phyloP scores from a whole-genome alignment of 192 early-diverging fungal genomes.

The Obelidium mucronatum region DNA sequence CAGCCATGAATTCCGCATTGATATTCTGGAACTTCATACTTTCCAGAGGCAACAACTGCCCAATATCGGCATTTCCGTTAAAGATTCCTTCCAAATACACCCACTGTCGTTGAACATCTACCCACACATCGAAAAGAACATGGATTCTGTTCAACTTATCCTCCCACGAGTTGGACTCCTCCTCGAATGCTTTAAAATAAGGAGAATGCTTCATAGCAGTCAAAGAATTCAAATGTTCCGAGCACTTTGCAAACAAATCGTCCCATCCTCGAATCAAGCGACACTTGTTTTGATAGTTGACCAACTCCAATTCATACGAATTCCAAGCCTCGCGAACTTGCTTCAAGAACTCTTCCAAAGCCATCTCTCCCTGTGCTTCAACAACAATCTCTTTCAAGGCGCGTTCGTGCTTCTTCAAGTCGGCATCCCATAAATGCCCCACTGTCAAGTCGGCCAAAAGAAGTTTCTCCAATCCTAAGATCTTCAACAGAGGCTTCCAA shows the following conservation, averaged over 20 bases:
- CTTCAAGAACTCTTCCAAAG: slow-evolving; percentile 96
- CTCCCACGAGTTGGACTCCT: slow-evolving; percentile 94
- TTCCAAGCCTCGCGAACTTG: slow-evolving; percentile 93
- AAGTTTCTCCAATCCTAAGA: slow-evolving; percentile 75
- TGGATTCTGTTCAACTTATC: slow-evolving; percentile 96
- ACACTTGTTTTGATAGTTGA: slow-evolving; percentile 97
- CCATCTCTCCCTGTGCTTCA: slow-evolving; percentile 99
- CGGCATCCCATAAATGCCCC: slow-evolving; percentile 94
- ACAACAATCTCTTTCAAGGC: slow-evolving; percentile 88
- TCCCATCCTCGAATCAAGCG: slow-evolving; percentile 98
- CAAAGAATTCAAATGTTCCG: slow-evolving; percentile 95
- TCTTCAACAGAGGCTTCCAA: slow-evolving; percentile 94
- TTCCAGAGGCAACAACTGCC: slow-evolving; percentile 95
- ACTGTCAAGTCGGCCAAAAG: slow-evolving; percentile 87
- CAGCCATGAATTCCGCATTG: slow-evolving; percentile 96
- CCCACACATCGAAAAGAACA: slow-evolving; percentile 98
- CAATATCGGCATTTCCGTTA: slow-evolving; percentile 95
- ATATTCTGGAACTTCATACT: slow-evolving; percentile 96
- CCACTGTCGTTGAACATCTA: slow-evolving; percentile 99
- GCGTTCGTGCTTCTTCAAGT: slow-evolving; percentile 86
- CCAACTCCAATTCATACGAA: slow-evolving; percentile 90
- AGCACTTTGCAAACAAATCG: slow-evolving; percentile 94
- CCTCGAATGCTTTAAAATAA: slow-evolving; percentile 98
- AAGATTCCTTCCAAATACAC: slow-evolving; percentile 99
- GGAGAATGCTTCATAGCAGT: slow-evolving; percentile 97